Evolutionary conservation across 2,329 filamentous ascomycete species (phyloP).

Genomic region (Colletotrichum gigasporum): DNA sequence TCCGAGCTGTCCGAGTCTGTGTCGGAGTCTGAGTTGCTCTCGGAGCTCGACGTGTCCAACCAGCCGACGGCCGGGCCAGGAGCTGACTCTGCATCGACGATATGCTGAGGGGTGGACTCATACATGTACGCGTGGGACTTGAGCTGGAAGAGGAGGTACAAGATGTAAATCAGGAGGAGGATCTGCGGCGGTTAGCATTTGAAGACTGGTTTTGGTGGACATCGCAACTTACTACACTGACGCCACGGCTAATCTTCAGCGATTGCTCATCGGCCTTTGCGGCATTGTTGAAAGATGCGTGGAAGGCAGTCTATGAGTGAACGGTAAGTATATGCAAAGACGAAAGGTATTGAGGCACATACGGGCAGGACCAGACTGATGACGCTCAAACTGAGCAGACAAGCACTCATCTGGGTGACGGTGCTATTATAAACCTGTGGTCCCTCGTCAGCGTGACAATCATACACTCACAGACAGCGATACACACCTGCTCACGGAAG

Average conservation of each 20-base stretch:
- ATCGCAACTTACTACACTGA: conserved; percentile 74
- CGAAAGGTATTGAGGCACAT: conserved; percentile 46
- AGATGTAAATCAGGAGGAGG: conserved; percentile 80
- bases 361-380: conserved; percentile 88
- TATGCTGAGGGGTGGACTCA: conserved; percentile 89
- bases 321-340: conserved; percentile 49
- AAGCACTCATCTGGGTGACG: conserved; percentile 96
- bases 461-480: too few relatives aligned
- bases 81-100: conserved; percentile 90
- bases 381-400: conserved; percentile 87
- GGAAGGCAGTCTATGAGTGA: conserved; percentile 78
- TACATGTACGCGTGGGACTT: conserved; percentile 94
- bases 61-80: conserved; percentile 86
- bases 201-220: neutral
- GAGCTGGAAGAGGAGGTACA: conserved; percentile 90
- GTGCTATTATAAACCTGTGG: conserved; percentile 88
- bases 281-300: conserved; percentile 80
- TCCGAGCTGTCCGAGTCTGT: conserved; percentile 75
- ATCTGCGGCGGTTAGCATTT: conserved; percentile 57
- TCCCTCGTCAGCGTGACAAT: neutral
- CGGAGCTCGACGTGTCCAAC: conserved; percentile 75
- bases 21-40: conserved; percentile 66
- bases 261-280: conserved; percentile 73
- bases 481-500: conserved; percentile 83
- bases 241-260: conserved; percentile 87